Evolutionary conservation across 2,329 filamentous ascomycete species (phyloP).

Genomic region (Harringtonia lauricola): DNA sequence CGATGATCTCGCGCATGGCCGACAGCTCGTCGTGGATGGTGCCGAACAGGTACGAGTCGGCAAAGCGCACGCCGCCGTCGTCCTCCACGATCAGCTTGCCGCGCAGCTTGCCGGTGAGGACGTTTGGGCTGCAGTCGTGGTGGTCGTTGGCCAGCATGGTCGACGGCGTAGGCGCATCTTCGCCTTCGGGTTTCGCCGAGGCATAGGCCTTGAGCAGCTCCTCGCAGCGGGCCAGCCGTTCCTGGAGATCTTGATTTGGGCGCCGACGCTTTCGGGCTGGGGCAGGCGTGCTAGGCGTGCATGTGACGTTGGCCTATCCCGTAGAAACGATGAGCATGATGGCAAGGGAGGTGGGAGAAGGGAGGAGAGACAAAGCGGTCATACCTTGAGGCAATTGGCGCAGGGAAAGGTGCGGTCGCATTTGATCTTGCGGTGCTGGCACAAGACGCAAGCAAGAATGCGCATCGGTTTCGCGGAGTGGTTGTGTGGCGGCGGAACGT

Average conservation of each 20-base stretch:
- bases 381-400: constrained; percentile 49
- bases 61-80: constrained; percentile 43
- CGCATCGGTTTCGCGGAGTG: constrained; percentile 25
- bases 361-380: constrained; percentile 1
- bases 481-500: background rate
- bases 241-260: constrained; percentile 51
- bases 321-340: background rate
- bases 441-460: constrained; percentile 44
- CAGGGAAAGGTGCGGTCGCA: constrained; percentile 49
- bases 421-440: constrained; percentile 52
- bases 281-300: constrained; percentile 48
- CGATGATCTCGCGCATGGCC: constrained; percentile 48
- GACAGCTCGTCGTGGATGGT: constrained; percentile 46
- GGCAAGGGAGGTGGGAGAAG: background rate
- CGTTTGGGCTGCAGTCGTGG: constrained; percentile 17
- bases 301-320: constrained; percentile 45
- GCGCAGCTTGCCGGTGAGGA: constrained; percentile 28
- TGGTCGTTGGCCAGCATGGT: constrained; percentile 10
- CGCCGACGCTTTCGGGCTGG: constrained; percentile 47
- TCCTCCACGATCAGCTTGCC: constrained; percentile 46
- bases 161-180: constrained; percentile 13
- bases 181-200: constrained; percentile 17
- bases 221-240: constrained; percentile 47
- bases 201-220: constrained; percentile 48
- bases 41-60: constrained; percentile 44